These are phyloP conservation scores for Cladosporium sp. DNA, from an alignment of 2,329 filamentous ascomycete genomes.

Conservation along the genomic window DNA sequence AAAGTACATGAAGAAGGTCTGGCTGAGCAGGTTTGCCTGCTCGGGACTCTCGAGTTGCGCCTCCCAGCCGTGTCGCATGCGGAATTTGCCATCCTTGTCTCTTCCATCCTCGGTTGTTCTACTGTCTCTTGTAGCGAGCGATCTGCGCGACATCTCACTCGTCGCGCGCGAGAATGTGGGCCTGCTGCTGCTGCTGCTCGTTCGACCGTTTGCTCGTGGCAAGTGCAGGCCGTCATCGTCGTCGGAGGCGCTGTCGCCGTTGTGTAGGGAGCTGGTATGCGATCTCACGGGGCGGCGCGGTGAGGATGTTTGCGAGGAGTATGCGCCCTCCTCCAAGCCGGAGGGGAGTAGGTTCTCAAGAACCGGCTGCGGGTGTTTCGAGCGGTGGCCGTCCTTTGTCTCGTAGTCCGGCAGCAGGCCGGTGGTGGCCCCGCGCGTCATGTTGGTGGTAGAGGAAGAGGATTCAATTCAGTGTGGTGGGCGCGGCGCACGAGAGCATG, in stretches of 20 bases:
- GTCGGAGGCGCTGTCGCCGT: constrained; percentile 36
- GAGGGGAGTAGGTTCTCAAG: constrained; percentile 21
- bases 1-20: constrained; percentile 99
- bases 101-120: constrained; percentile 39
- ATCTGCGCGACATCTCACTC: constrained; percentile 15
- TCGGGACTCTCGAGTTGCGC: constrained; percentile 89
- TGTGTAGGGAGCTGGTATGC: constrained; percentile 20
- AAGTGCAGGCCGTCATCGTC: constrained; percentile 45
- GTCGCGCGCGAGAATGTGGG: constrained; percentile 14
- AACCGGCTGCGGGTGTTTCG: constrained; percentile 33
- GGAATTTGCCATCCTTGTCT: constrained; percentile 26
- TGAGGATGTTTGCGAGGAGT: constrained; percentile 22
- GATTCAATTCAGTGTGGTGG: not conserved
- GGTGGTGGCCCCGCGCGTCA: constrained; percentile 28
- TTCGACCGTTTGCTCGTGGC: constrained; percentile 16
- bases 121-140: constrained; percentile 16
- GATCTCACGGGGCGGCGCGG: constrained; percentile 22
- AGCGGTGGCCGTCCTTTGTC: constrained; percentile 25
- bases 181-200: not conserved
- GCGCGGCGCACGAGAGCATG: constrained; percentile 18
- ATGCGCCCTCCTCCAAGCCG: constrained; percentile 22
- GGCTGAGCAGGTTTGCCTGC: constrained; percentile 71
- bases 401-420: constrained; percentile 27
- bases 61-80: constrained; percentile 83
- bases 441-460: constrained; percentile 20